A percentile compares a stretch with the other conserved stretches of the same genome.
Evolutionary conservation across 2,329 filamentous ascomycete species (phyloP).

Genomic region (Colletotrichum coccodes): DNA sequence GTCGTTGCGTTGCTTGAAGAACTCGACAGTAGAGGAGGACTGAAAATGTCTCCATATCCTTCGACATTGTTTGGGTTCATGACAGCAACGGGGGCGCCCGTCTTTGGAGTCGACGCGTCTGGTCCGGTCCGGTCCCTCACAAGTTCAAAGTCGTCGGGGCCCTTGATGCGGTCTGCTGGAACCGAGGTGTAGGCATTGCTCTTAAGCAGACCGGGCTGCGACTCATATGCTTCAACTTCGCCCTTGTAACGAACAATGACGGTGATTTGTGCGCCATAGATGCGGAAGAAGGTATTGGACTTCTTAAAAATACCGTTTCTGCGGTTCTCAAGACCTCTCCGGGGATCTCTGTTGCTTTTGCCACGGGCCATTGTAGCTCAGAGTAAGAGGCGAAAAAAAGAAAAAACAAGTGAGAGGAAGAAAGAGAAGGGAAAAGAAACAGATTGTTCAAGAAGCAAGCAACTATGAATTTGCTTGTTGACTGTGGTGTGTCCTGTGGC

Average conservation of each 20-base stretch:
- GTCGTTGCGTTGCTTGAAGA: not conserved
- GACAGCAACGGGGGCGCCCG: not conserved
- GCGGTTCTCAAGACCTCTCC: not conserved
- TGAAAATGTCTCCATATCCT: not conserved
- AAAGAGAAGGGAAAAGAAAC: too few relatives aligned
- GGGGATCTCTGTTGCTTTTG: not conserved
- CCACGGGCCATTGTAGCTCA: not conserved
- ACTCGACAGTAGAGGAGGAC: not conserved
- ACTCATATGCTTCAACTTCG: not conserved
- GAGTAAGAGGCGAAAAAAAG: too few relatives aligned
- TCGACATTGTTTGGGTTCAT: not conserved
- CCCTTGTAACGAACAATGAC: not conserved
- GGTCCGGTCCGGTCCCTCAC: not conserved
- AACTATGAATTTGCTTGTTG: too few relatives aligned
- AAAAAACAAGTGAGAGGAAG: not conserved
- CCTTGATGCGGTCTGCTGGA: not conserved
- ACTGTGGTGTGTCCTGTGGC: too few relatives aligned
- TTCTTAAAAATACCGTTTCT: constrained; percentile 6
- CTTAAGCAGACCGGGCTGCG: not conserved
- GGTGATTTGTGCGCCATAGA: not conserved
- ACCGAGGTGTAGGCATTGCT: not conserved
- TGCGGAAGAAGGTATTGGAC: not conserved
- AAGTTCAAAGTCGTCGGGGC: not conserved
- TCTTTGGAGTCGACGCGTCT: too few relatives aligned
- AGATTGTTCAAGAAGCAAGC: too few relatives aligned